Percentiles rank a stretch among this genome's conserved stretches.
These are phyloP conservation scores for Chytriomyces sp. DNA, from an alignment of 192 early-diverging fungal genomes.

Conservation along the genomic window DNA sequence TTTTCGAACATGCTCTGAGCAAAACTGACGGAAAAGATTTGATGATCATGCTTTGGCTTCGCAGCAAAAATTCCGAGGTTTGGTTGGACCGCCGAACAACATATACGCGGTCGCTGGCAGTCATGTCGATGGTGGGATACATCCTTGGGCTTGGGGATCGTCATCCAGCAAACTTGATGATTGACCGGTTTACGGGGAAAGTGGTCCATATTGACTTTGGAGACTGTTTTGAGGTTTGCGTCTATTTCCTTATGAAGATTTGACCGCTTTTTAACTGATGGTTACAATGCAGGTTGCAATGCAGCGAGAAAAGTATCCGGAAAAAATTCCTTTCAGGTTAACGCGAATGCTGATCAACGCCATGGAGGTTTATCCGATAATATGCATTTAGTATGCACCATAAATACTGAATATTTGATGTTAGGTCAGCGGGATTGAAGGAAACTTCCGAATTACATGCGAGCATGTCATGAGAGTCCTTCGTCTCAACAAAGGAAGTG, in stretches of 20 bases:
- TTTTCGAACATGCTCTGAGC: constrained; percentile 81
- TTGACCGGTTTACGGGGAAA: constrained; percentile 78
- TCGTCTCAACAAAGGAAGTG: constrained; percentile 80
- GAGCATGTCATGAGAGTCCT: constrained; percentile 89
- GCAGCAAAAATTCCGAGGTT: constrained; percentile 83
- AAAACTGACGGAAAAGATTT: constrained; percentile 84
- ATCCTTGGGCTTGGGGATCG: constrained; percentile 87
- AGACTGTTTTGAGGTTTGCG: constrained; percentile 82
- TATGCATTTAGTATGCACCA: neutral
- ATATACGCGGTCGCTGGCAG: constrained; percentile 83
- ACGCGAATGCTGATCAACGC: constrained; percentile 91
- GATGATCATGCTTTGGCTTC: constrained; percentile 81
- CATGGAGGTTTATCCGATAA: constrained; percentile 70
- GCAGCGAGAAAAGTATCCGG: constrained; percentile 88
- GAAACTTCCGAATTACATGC: constrained; percentile 85
- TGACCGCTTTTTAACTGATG: neutral
- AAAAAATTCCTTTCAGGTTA: constrained; percentile 89
- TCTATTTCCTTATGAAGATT: constrained; percentile 9
- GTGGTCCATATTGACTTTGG: constrained; percentile 93
- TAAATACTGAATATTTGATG: neutral
- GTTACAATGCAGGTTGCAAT: constrained; percentile 65
- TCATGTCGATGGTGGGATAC: constrained; percentile 94
- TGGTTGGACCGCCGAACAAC: constrained; percentile 88
- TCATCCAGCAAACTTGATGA: constrained; percentile 89
- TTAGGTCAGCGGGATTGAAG: constrained; percentile 78